phyloP scores from a whole-genome alignment of 768 basidiomycete species.

The Rhizopogon vinicolor region DNA sequence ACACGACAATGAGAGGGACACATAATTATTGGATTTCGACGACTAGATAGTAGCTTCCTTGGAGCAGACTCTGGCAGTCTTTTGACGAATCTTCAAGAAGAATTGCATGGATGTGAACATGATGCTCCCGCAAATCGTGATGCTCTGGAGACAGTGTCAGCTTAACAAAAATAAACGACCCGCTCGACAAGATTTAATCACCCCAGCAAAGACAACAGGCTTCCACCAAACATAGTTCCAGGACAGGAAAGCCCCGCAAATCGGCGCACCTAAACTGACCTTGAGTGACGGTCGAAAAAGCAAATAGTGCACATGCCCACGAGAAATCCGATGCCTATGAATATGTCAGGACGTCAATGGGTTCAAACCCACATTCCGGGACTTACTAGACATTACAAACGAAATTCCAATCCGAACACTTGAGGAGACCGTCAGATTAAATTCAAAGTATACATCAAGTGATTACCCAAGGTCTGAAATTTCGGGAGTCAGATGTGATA shows the following conservation, averaged over 20 bases:
- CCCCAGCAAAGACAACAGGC: conserved; percentile 48
- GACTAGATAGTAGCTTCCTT: too few species aligned
- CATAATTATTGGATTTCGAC: too few species aligned
- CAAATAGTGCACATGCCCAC: conserved; percentile 9
- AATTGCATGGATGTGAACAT: too few species aligned
- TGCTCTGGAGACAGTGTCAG: too few species aligned
- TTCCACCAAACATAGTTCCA: conserved; percentile 51
- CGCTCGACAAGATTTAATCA: conserved; percentile 6
- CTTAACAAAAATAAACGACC: too few species aligned
- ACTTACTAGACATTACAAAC: conserved; percentile 38
- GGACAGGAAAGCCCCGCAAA: conserved; percentile 54
- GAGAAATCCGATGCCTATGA: conserved; percentile 20
- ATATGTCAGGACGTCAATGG: conserved; percentile 2
- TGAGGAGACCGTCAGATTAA: neutral
- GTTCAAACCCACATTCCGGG: conserved; percentile 19
- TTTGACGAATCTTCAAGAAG: too few species aligned
- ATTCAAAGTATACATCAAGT: too few species aligned
- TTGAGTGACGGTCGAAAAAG: conserved; percentile 16
- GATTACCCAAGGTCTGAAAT: conserved; percentile 47
- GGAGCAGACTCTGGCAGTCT: too few species aligned
- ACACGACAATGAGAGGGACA: too few species aligned
- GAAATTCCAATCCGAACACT: conserved; percentile 41
- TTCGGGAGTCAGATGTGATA: conserved; percentile 38
- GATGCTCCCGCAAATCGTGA: too few species aligned
- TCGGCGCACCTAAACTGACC: conserved; percentile 42